phyloP scores from a whole-genome alignment of 2,329 filamentous ascomycete genomes.

The Blumeriella jaapii region DNA sequence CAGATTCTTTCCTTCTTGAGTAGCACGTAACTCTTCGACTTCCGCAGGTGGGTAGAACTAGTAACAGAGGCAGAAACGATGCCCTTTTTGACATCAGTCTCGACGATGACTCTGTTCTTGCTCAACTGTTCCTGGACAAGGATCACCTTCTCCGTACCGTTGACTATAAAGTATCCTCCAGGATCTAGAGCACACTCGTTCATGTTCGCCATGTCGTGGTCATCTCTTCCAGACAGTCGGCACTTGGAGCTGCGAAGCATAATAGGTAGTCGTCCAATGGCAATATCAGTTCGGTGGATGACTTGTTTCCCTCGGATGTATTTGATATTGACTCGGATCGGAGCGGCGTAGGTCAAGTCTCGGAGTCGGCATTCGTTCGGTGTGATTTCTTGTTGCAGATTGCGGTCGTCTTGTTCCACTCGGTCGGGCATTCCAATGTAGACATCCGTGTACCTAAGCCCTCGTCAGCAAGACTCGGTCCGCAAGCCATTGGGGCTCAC shows the following conservation, averaged over 20 bases:
- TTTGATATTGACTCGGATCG: conserved; percentile 83
- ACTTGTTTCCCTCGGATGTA: conserved; percentile 74
- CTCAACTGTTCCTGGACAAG: conserved; percentile 96
- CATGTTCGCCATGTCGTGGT: conserved; percentile 79
- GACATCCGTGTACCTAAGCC: conserved; percentile 65
- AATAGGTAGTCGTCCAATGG: conserved; percentile 84
- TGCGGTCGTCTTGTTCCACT: conserved; percentile 60
- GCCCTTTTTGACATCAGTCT: conserved; percentile 82
- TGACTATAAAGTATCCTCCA: conserved; percentile 95
- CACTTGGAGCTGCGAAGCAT: conserved; percentile 97
- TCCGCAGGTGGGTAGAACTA: conserved; percentile 90
- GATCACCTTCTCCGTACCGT: conserved; percentile 97
- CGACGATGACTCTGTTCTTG: conserved; percentile 98
- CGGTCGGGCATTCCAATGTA: conserved; percentile 74
- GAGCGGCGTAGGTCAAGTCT: conserved; percentile 96
- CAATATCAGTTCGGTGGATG: conserved; percentile 63
- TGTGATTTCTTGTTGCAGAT: conserved; percentile 64
- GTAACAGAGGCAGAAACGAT: conserved; percentile 93
- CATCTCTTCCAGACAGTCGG: conserved; percentile 70
- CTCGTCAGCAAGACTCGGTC: conserved; percentile 3
- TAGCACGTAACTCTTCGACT: conserved; percentile 94
- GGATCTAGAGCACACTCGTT: conserved; percentile 95
- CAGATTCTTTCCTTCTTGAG: conserved; percentile 88
- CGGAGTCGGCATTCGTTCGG: conserved; percentile 94
- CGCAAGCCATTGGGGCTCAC: conserved; percentile 4